These are phyloP conservation scores for Microbotryum saponariae DNA, from an alignment of 1,284 basidiomycete genomes.

Conservation along the genomic window DNA sequence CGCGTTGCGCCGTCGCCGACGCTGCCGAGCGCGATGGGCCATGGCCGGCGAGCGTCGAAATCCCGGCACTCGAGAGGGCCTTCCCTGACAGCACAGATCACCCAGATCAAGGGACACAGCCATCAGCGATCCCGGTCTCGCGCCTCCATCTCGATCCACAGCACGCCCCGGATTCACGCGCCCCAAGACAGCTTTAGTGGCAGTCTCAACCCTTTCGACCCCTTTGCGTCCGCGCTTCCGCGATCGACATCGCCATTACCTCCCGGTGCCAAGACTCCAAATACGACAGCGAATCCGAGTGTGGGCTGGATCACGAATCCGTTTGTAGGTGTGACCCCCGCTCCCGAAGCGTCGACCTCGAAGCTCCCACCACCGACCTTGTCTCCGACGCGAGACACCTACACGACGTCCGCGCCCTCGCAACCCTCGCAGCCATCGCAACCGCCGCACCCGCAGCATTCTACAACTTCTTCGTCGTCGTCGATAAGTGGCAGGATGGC, in stretches of 20 bases:
- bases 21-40: background rate
- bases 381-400: too few species aligned
- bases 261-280: too few species aligned
- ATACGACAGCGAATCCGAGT: too few species aligned
- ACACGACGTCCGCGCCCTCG: constrained; percentile 11
- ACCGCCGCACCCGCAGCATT: background rate
- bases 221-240: background rate
- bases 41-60: constrained; percentile 13
- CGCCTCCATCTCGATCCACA: constrained; percentile 26
- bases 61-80: constrained; percentile 18
- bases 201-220: background rate
- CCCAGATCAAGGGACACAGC: constrained; percentile 18
- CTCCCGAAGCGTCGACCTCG: too few species aligned
- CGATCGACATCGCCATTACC: too few species aligned
- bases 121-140: constrained; percentile 28
- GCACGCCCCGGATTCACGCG: too few species aligned
- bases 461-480: background rate
- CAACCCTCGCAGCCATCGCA: constrained; percentile 1
- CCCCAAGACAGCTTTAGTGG: background rate
- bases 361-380: too few species aligned
- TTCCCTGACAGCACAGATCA: constrained; percentile 13
- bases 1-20: background rate
- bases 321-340: too few species aligned
- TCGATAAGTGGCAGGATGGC: background rate
- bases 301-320: too few species aligned